These are phyloP conservation scores for Ampelocalamus luodianensis DNA, from an alignment of 176 grass and related monocot species.

Conservation along the genomic window DNA sequence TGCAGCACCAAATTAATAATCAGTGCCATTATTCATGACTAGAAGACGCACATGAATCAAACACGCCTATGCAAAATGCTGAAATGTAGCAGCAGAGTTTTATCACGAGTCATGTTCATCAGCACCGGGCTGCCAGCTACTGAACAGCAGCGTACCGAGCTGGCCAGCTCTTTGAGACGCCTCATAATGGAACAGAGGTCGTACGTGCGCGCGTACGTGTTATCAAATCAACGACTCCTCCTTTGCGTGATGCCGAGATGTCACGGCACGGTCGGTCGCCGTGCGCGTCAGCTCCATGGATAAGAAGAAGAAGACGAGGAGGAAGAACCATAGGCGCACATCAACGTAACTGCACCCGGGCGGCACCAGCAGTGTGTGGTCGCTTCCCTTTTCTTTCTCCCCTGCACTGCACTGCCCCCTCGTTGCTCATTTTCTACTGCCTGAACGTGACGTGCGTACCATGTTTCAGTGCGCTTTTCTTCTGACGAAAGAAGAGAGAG, in stretches of 20 bases:
- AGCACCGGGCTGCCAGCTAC: neutral
- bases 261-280: neutral
- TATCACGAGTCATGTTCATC: neutral
- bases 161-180: neutral
- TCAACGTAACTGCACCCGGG: neutral
- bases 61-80: too few relatives aligned
- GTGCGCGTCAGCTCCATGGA: neutral
- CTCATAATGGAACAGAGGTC: neutral
- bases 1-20: too few relatives aligned
- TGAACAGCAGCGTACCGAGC: neutral
- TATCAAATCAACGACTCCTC: neutral
- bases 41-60: too few relatives aligned
- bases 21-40: too few relatives aligned
- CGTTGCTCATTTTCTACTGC: neutral
- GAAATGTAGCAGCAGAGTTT: slow-evolving; percentile 35
- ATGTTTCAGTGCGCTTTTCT: neutral
- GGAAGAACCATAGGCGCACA: neutral
- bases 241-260: neutral
- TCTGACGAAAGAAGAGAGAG: neutral
- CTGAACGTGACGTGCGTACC: neutral
- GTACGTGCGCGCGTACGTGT: neutral
- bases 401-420: neutral
- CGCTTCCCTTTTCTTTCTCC: neutral
- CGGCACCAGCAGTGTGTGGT: neutral
- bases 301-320: neutral